These are phyloP conservation scores for Boeremia lycopersici DNA, from an alignment of 2,329 filamentous ascomycete species.

Conservation along the genomic window DNA sequence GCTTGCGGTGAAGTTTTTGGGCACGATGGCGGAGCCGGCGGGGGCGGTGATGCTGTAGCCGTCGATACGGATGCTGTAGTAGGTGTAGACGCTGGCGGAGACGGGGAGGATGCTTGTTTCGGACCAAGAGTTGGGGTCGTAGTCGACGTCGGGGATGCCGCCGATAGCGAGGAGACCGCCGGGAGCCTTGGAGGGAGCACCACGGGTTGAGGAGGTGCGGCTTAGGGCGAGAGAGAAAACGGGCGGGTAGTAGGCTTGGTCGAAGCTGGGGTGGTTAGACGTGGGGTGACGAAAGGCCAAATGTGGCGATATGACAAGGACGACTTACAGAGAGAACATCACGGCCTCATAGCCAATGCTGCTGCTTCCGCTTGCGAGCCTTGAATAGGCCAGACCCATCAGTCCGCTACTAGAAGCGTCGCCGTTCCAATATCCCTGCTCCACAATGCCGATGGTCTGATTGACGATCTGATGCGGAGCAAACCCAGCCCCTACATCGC, in stretches of 20 bases:
- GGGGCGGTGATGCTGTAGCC: conserved; percentile 30
- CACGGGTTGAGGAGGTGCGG: conserved; percentile 15
- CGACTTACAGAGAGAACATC: conserved; percentile 32
- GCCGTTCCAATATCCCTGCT: conserved; percentile 36
- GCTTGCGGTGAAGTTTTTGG: conserved; percentile 1
- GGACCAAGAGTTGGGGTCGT: conserved; percentile 23
- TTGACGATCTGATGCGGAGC: conserved; percentile 19
- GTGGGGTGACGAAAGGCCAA: neutral
- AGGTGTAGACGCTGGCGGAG: conserved; percentile 24
- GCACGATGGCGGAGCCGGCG: neutral
- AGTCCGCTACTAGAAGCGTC: conserved; percentile 37
- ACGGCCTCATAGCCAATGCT: conserved; percentile 30
- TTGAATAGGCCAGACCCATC: conserved; percentile 35
- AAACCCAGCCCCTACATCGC: conserved; percentile 14
- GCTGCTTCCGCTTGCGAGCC: conserved; percentile 21
- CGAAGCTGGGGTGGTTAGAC: conserved; percentile 2
- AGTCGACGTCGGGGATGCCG: conserved; percentile 29
- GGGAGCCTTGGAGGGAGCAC: conserved; percentile 8
- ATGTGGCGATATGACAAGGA: neutral
- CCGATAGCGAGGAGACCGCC: conserved; percentile 42
- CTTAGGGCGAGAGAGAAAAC: conserved; percentile 36
- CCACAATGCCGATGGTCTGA: conserved; percentile 37
- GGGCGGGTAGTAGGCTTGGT: conserved; percentile 16
- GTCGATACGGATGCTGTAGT: conserved; percentile 34
- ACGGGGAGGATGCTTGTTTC: conserved; percentile 26